These are phyloP conservation scores for Pilasporangium apinafurcum DNA, from an alignment of 352 stramenopile species.

Conservation along the genomic window DNA sequence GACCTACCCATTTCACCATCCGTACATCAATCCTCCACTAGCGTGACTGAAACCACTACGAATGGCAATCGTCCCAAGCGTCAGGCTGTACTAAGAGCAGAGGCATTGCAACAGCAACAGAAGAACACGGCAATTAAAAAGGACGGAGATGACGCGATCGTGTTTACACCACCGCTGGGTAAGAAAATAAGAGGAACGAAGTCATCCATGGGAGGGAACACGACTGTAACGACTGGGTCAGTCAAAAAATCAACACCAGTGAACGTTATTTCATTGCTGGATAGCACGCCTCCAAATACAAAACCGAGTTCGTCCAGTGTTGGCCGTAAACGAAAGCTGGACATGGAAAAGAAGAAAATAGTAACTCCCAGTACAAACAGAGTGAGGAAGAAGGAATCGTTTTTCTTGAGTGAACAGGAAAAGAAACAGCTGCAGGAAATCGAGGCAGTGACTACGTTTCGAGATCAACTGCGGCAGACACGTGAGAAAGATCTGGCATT, in stretches of 20 bases:
- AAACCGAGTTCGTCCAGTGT: slow-evolving; percentile 9
- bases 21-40: too few species aligned
- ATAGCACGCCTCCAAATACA: too few species aligned
- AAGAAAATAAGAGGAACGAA: not conserved
- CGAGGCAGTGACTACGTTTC: slow-evolving; percentile 51
- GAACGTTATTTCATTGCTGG: too few species aligned
- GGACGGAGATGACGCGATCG: slow-evolving; percentile 1
- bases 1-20: too few species aligned
- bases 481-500: slow-evolving; percentile 69
- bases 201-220: not conserved
- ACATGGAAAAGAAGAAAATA: slow-evolving; percentile 52
- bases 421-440: slow-evolving; percentile 70
- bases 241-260: too few species aligned
- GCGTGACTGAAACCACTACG: too few species aligned
- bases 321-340: slow-evolving; percentile 50
- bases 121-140: slow-evolving; percentile 2
- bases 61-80: slow-evolving; percentile 54
- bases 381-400: slow-evolving; percentile 23
- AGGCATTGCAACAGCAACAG: slow-evolving; percentile 10
- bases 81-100: slow-evolving; percentile 36
- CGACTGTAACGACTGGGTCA: not conserved
- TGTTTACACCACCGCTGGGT: slow-evolving; percentile 4
- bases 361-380: slow-evolving; percentile 1
- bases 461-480: slow-evolving; percentile 52
- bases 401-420: slow-evolving; percentile 62